Base-by-base conservation (phyloP, 2,329 filamentous ascomycete genomes). In the Fusarium sp. region DNA sequence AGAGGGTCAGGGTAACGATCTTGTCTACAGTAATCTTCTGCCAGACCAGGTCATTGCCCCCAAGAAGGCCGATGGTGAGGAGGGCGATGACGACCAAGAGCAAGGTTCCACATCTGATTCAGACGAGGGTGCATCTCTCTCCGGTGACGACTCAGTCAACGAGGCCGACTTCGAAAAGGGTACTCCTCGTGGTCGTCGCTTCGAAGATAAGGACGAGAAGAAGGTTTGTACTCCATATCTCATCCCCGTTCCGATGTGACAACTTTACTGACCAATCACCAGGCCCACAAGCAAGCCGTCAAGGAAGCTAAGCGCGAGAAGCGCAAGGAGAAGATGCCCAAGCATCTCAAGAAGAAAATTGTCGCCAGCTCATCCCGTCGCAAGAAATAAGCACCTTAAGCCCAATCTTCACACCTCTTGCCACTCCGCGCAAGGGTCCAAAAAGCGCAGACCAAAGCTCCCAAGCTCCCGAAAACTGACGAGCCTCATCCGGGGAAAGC, bases 241-340 rank as follows among this genome's bases (percentile, higher is more conserved):
- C 19, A 42, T 44, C 37, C 23, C 44, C n/a, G 30, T 49, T 34
- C 28, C 19, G 25, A 12, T 7, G 19, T 13, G 28, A 39, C 12
- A 39, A 19, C 34, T 21, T 16, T 25, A 67, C 77, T 77, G 55
- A 80, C 75, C 67, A 45, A 13, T 49, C 16, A 30, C 8, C 58
- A 86, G 83, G 77, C 79, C 70, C 96, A 98, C 79, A 99, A 99
- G 80, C 88, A 89, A 78, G 91, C 91, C 3, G 91, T 98, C 72
- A 99, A 98, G 82, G 95, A 98, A 76, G 95, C 94, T 76, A 98
- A 97, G 83, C 90, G 93, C 37, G 94, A 98, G 80, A 94, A 97
- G 84, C 85, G 96, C 64, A 93, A 95, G 80, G 92, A 93, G 6
- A 99, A 99, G 85, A 97, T 99, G 82, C 95, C 96, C 1, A 99